phyloP scores from a whole-genome alignment of 2,329 filamentous ascomycete genomes.

The Trichoderma koningii region DNA sequence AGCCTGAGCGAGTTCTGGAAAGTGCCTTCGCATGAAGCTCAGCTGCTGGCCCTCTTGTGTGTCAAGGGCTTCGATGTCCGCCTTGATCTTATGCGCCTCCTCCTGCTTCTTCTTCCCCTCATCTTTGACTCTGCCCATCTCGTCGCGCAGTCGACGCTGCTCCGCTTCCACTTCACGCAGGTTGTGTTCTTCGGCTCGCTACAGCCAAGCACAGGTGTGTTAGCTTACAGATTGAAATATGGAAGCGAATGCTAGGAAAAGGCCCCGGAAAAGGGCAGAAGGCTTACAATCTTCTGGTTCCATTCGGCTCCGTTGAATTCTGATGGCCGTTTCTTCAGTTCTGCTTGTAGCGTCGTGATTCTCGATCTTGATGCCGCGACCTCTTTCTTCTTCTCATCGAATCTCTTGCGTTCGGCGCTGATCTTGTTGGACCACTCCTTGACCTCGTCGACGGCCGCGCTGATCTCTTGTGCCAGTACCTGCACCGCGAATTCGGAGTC shows the following conservation, averaged over 20 bases:
- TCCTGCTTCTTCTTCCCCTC: constrained; percentile 46
- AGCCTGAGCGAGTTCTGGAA: constrained; percentile 65
- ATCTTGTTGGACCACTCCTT: constrained; percentile 49
- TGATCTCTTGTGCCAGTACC: constrained; percentile 45
- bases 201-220: neutral
- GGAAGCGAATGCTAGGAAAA: neutral
- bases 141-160: constrained; percentile 41
- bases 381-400: constrained; percentile 55
- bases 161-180: constrained; percentile 54
- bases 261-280: neutral
- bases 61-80: constrained; percentile 61
- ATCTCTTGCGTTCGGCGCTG: constrained; percentile 54
- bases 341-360: constrained; percentile 65
- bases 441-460: constrained; percentile 42
- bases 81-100: constrained; percentile 44
- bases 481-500: constrained; percentile 56
- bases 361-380: constrained; percentile 52
- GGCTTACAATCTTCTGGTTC: constrained; percentile 70
- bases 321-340: constrained; percentile 61
- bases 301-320: constrained; percentile 70
- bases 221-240: constrained; percentile 26
- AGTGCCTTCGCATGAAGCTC: constrained; percentile 61
- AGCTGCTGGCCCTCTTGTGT: constrained; percentile 76
- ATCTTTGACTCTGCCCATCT: constrained; percentile 47
- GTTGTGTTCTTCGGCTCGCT: constrained; percentile 64